A percentile compares a stretch with the other conserved stretches of the same genome.
Evolutionary conservation across 2,329 filamentous ascomycete genomes (phyloP).

Genomic region (Xylariaceae sp.): DNA sequence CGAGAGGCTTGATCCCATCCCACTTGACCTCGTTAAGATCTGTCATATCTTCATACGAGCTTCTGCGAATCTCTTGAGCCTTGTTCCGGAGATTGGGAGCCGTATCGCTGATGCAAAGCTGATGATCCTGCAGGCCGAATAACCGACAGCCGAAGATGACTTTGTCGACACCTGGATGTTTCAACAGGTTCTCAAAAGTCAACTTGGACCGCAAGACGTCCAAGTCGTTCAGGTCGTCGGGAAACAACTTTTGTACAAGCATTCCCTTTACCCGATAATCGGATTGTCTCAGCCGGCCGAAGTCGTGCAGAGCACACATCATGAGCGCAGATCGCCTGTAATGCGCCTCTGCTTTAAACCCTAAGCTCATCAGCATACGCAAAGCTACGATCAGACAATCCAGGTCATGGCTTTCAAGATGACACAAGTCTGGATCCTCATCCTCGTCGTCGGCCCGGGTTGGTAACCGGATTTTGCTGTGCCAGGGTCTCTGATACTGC

Average conservation of each 20-base stretch:
- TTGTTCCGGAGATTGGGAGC: accelerated
- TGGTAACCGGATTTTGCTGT: constrained; percentile 1
- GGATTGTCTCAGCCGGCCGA: not conserved
- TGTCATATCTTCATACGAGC: not conserved
- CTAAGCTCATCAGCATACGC: not conserved
- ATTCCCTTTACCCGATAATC: constrained; percentile 7
- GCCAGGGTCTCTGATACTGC: constrained; percentile 5
- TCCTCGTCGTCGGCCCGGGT: not conserved
- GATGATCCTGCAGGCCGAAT: not conserved
- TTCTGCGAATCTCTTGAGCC: not conserved
- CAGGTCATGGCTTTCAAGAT: constrained; percentile 9
- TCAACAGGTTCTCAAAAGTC: constrained; percentile 1
- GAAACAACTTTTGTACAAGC: constrained; percentile 5
- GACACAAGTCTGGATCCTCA: not conserved
- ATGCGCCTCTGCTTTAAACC: not conserved
- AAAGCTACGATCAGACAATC: not conserved
- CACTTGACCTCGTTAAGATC: not conserved
- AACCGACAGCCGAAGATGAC: not conserved
- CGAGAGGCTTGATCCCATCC: not conserved
- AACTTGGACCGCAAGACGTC: not conserved
- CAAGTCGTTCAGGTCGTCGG: not conserved
- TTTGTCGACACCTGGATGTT: not conserved
- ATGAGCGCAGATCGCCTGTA: not conserved
- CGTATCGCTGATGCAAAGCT: not conserved
- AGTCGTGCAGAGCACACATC: not conserved